A percentile compares a stretch with the other conserved stretches of the same genome.
phyloP scores from a whole-genome alignment of 768 basidiomycete species.

The Boletus sp. region DNA sequence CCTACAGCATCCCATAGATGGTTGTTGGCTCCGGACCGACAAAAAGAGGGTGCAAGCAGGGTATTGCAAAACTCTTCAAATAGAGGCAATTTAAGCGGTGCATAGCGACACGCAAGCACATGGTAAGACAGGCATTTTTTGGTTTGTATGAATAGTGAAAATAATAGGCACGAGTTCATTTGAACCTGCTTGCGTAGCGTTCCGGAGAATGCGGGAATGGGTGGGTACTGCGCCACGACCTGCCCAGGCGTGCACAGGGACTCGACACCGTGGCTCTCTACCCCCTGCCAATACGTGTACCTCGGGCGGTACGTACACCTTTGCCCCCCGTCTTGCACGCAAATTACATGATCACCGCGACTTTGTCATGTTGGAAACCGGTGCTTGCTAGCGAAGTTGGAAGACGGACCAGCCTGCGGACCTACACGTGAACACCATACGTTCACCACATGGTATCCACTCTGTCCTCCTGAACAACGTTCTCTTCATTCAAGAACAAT shows the following conservation, averaged over 20 bases:
- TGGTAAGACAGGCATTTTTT: background rate
- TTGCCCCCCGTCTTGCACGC: background rate
- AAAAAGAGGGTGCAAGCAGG: background rate
- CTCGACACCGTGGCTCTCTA: background rate
- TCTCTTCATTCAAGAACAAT: background rate
- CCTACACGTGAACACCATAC: background rate
- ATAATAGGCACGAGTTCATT: background rate
- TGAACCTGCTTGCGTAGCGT: background rate
- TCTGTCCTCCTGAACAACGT: background rate
- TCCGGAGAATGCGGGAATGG: background rate
- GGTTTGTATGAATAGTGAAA: background rate
- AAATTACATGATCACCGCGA: background rate
- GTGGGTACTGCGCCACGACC: background rate
- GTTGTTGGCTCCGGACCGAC: background rate
- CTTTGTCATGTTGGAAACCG: background rate
- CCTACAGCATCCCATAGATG: background rate
- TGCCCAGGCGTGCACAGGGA: background rate
- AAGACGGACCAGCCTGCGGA: background rate
- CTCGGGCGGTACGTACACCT: background rate
- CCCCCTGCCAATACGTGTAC: constrained; percentile 1
- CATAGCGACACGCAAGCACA: background rate
- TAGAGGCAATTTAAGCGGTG: background rate
- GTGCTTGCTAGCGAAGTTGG: background rate
- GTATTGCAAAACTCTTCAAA: background rate
- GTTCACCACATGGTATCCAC: background rate